Evolutionary conservation across 108 stramenopile species (phyloP).

Genomic region (Cyclotella cryptica): DNA sequence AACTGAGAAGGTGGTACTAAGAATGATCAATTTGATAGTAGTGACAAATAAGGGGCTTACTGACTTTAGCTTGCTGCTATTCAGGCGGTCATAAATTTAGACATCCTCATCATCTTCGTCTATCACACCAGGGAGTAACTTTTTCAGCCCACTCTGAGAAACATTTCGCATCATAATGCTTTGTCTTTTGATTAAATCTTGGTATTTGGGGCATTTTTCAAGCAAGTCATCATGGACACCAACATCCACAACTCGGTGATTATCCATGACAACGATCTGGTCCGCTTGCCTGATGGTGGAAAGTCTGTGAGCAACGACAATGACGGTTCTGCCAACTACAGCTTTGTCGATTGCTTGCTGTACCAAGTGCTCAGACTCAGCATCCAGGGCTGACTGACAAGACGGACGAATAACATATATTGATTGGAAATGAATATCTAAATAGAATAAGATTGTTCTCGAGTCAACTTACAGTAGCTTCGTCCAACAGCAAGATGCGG

Average conservation of each 20-base stretch:
- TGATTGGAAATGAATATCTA: too few species aligned
- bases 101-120: constrained; percentile 16
- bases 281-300: constrained; percentile 85
- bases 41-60: too few species aligned
- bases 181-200: constrained; percentile 70
- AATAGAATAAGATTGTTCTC: too few species aligned
- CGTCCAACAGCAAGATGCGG: constrained; percentile 82
- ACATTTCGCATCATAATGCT: constrained; percentile 44
- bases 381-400: constrained; percentile 67
- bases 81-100: not conserved
- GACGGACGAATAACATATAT: too few species aligned
- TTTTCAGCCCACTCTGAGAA: constrained; percentile 16
- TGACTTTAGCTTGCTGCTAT: too few species aligned
- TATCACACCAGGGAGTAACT: constrained; percentile 7
- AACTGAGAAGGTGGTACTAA: too few species aligned
- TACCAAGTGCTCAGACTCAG: constrained; percentile 82
- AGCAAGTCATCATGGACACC: constrained; percentile 84
- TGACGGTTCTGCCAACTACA: constrained; percentile 60
- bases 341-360: constrained; percentile 87
- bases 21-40: too few species aligned
- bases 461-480: constrained; percentile 57
- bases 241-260: constrained; percentile 74
- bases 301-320: constrained; percentile 88
- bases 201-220: constrained; percentile 53
- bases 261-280: constrained; percentile 85